phyloP scores from a whole-genome alignment of 495 filamentous ascomycete genomes.

The Lasiosphaeriaceae sp. region DNA sequence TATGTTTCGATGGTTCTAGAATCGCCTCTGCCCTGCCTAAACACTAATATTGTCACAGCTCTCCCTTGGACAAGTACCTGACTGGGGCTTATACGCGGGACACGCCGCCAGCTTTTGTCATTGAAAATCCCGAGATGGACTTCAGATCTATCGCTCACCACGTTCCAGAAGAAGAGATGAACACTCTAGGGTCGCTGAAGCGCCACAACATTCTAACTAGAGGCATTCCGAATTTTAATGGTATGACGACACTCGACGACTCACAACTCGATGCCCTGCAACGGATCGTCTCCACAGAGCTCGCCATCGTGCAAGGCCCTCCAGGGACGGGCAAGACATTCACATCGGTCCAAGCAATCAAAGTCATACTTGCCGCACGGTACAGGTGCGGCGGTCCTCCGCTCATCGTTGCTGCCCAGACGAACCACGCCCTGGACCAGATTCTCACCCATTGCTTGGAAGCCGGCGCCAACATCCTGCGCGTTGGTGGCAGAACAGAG shows the following conservation, averaged over 20 bases:
- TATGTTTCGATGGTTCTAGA: too few relatives aligned
- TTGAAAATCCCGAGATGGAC: conserved; percentile 29
- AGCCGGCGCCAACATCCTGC: conserved; percentile 65
- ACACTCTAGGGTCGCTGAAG: not conserved
- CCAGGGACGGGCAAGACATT: conserved; percentile 90
- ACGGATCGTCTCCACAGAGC: conserved; percentile 64
- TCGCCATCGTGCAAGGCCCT: conserved; percentile 85
- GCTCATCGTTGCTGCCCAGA: conserved; percentile 78
- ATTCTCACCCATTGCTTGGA: conserved; percentile 63
- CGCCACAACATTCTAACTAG: conserved; percentile 14
- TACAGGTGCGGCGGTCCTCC: conserved; percentile 21
- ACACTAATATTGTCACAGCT: too few relatives aligned
- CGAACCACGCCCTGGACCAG: conserved; percentile 92
- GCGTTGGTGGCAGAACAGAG: conserved; percentile 71
- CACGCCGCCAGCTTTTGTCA: conserved; percentile 24
- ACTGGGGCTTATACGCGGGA: conserved; percentile 40
- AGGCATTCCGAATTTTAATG: conserved; percentile 18
- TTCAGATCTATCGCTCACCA: conserved; percentile 28
- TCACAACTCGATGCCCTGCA: conserved; percentile 67
- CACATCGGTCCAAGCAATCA: conserved; percentile 68
- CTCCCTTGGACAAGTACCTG: conserved; percentile 36
- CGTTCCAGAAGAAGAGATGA: not conserved
- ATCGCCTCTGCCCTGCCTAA: too few relatives aligned
- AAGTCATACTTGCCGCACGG: conserved; percentile 58
- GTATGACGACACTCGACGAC: conserved; percentile 54